Percentiles rank a stretch among this genome's conserved stretches.
Evolutionary conservation across 805 yeast species (phyloP).

Genomic region (Pichia rugopelliculosa): DNA sequence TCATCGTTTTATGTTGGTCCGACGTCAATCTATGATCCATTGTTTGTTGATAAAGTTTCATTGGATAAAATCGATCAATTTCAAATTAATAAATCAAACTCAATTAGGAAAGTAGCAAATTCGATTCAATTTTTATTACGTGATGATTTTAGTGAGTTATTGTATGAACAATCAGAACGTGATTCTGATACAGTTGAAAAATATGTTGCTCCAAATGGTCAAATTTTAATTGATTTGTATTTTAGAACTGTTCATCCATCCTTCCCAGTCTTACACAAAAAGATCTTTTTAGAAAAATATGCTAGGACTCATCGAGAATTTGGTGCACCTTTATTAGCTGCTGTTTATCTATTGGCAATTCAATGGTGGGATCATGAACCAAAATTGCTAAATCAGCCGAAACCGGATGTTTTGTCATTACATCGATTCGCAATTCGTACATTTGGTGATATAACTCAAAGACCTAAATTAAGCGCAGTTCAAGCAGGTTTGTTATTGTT

Average conservation of each 20-base stretch:
- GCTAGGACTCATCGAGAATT: conserved; percentile 86
- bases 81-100: conserved; percentile 55
- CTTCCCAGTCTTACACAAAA: conserved; percentile 85
- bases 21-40: conserved; percentile 74
- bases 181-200: conserved; percentile 81
- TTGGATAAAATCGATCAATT: conserved; percentile 75
- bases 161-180: conserved; percentile 60
- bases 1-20: conserved; percentile 87
- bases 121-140: conserved; percentile 68
- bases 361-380: conserved; percentile 95
- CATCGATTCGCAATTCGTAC: conserved; percentile 60
- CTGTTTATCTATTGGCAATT: conserved; percentile 80
- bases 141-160: conserved; percentile 70
- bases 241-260: conserved; percentile 85
- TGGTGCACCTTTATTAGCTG: conserved; percentile 84
- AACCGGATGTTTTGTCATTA: conserved; percentile 68
- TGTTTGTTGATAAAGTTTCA: conserved; percentile 56
- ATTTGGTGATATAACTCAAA: conserved; percentile 64
- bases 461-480: conserved; percentile 86
- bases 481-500: conserved; percentile 79
- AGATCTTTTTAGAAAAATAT: conserved; percentile 86
- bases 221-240: conserved; percentile 67
- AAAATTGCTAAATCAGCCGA: conserved; percentile 61
- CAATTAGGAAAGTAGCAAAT: conserved; percentile 73
- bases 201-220: conserved; percentile 89